These are phyloP conservation scores for Uronychia setigera DNA, from an alignment of 73 alveolate genomes.

Conservation along the genomic window DNA sequence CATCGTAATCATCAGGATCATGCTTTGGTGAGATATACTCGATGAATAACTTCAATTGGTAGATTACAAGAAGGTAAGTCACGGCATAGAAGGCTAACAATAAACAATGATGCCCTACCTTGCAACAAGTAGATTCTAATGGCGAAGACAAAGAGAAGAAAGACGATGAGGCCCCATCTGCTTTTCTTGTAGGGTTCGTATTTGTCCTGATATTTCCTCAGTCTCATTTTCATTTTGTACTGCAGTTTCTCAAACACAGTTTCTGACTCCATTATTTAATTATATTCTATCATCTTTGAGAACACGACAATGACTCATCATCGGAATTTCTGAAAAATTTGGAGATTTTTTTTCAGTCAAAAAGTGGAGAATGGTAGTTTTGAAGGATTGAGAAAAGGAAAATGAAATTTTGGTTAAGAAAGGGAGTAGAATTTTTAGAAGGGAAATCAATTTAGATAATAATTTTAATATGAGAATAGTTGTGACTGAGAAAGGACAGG, in stretches of 20 bases:
- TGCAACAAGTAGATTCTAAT: neutral
- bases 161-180: neutral
- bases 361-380: too few relatives aligned
- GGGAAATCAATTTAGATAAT: neutral
- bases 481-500: neutral
- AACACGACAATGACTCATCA: too few relatives aligned
- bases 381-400: too few relatives aligned
- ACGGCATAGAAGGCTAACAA: neutral
- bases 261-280: too few relatives aligned
- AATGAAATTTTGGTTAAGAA: too few relatives aligned
- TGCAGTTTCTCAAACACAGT: too few relatives aligned
- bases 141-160: neutral
- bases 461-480: neutral
- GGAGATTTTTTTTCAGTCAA: too few relatives aligned
- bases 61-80: neutral
- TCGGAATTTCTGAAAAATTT: too few relatives aligned
- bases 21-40: neutral
- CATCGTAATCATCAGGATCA: neutral
- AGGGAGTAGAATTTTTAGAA: too few relatives aligned
- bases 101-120: neutral
- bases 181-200: neutral
- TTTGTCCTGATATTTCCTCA: neutral
- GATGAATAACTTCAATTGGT: neutral
- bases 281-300: too few relatives aligned
- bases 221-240: too few relatives aligned